These are phyloP conservation scores for Inonotus obliquus DNA, from an alignment of 1,284 basidiomycete species.

Conservation along the genomic window DNA sequence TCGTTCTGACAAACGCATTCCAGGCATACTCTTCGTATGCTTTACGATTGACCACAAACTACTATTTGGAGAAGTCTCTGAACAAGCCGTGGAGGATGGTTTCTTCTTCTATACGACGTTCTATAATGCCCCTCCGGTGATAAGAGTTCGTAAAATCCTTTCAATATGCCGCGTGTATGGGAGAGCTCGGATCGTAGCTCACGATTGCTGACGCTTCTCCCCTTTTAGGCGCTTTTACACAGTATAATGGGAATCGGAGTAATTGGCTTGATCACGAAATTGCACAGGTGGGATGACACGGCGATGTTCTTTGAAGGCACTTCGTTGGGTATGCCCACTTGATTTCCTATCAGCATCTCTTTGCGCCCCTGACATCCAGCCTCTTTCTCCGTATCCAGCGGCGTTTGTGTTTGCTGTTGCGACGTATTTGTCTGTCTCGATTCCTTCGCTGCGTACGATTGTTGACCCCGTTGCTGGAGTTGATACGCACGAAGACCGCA, in stretches of 20 bases:
- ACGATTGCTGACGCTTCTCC: neutral
- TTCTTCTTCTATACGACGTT: conserved; percentile 87
- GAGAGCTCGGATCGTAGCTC: neutral
- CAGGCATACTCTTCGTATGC: conserved; percentile 85
- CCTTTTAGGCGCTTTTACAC: conserved; percentile 66
- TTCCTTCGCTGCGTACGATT: conserved; percentile 72
- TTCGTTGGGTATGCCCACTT: conserved; percentile 55
- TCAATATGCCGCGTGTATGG: neutral
- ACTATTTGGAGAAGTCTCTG: conserved; percentile 61
- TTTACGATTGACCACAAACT: conserved; percentile 83
- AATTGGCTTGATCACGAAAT: conserved; percentile 67
- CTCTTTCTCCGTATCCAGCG: conserved; percentile 36
- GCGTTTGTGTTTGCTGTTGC: conserved; percentile 71
- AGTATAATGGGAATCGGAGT: conserved; percentile 75
- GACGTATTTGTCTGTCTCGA: conserved; percentile 76
- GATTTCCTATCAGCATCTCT: conserved; percentile 7
- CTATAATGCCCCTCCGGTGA: conserved; percentile 84
- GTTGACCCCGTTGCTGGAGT: conserved; percentile 49
- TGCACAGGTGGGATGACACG: conserved; percentile 83
- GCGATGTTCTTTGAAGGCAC: conserved; percentile 91
- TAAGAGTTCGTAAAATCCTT: conserved; percentile 56
- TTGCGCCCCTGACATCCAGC: neutral
- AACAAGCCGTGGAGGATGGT: conserved; percentile 65
- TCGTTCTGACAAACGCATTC: neutral
- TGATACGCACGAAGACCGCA: conserved; percentile 58